phyloP scores from a whole-genome alignment of 2,329 filamentous ascomycete species.

The Nannizziopsis barbatae region DNA sequence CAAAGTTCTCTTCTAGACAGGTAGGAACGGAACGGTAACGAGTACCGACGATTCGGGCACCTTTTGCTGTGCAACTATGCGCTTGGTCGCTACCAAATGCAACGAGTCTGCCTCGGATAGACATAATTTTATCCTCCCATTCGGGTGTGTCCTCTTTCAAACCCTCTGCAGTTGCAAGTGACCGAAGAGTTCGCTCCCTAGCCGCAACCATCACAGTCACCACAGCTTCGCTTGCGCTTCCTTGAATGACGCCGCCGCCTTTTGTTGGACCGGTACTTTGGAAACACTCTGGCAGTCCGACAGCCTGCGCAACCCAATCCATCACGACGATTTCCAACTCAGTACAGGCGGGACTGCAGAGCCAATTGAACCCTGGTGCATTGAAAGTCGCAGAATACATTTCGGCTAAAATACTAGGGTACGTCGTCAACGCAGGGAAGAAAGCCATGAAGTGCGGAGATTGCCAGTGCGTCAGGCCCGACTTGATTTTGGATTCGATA shows the following conservation, averaged over 20 bases:
- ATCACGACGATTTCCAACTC: conserved; percentile 88
- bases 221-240: conserved; percentile 77
- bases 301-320: conserved; percentile 74
- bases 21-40: conserved; percentile 62
- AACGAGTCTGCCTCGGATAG: conserved; percentile 60
- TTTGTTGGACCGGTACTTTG: conserved; percentile 52
- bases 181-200: conserved; percentile 62
- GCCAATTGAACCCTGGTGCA: conserved; percentile 92
- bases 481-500: conserved; percentile 75
- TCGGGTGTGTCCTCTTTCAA: conserved; percentile 40
- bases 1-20: conserved; percentile 51
- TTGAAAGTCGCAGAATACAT: conserved; percentile 84
- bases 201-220: conserved; percentile 81
- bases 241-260: conserved; percentile 90
- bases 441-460: conserved; percentile 93
- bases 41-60: conserved; percentile 74
- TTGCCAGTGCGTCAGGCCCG: conserved; percentile 90
- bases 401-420: conserved; percentile 76
- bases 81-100: conserved; percentile 68
- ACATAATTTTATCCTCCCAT: conserved; percentile 57
- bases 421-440: conserved; percentile 73
- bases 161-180: conserved; percentile 43
- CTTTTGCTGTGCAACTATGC: conserved; percentile 79
- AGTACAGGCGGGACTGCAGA: conserved; percentile 82
- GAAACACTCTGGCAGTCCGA: conserved; percentile 63